Percentiles rank a stretch among this genome's conserved stretches.
phyloP scores from a whole-genome alignment of 2,329 filamentous ascomycete genomes.

The Ophiosphaerella korrae region DNA sequence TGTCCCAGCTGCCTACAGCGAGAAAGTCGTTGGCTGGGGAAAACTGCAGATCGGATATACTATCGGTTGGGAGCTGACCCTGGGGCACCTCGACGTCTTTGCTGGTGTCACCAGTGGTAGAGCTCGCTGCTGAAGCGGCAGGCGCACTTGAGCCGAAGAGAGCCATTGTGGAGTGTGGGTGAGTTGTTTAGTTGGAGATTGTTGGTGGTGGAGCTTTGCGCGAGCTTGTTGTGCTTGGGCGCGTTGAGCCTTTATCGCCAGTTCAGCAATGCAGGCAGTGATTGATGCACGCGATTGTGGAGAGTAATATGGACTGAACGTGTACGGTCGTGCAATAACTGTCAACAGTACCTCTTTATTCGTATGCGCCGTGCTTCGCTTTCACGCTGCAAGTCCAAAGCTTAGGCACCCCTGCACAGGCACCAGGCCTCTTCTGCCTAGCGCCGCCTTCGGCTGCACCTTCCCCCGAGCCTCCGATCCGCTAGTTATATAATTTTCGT shows the following conservation, averaged over 20 bases:
- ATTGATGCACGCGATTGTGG: neutral
- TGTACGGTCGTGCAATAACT: constrained; percentile 4
- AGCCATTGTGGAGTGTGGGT: constrained; percentile 56
- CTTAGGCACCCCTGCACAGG: constrained; percentile 34
- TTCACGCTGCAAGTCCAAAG: constrained; percentile 21
- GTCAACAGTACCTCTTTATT: constrained; percentile 14
- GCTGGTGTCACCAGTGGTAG: constrained; percentile 87
- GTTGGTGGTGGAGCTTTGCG: constrained; percentile 15
- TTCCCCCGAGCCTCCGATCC: constrained; percentile 19
- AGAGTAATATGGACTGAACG: neutral
- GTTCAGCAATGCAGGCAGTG: neutral
- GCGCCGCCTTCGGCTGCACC: constrained; percentile 20
- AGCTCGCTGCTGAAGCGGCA: constrained; percentile 61
- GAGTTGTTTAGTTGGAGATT: neutral
- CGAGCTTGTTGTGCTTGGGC: constrained; percentile 14
- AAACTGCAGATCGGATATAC: constrained; percentile 86
- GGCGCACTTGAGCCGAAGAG: constrained; percentile 62
- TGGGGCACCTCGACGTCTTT: constrained; percentile 81
- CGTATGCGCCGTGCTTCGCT: constrained; percentile 12
- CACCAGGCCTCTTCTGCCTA: constrained; percentile 24
- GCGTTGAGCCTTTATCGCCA: constrained; percentile 9
- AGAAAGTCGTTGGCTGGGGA: constrained; percentile 79
- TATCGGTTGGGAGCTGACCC: constrained; percentile 75
- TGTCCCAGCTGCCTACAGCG: constrained; percentile 94
- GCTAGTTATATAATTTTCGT: constrained; percentile 25